Percentiles rank a stretch among this genome's conserved stretches.
Evolutionary conservation across 148 eudicot species (phyloP).

Genomic region (Chenopodium berlandieri): DNA sequence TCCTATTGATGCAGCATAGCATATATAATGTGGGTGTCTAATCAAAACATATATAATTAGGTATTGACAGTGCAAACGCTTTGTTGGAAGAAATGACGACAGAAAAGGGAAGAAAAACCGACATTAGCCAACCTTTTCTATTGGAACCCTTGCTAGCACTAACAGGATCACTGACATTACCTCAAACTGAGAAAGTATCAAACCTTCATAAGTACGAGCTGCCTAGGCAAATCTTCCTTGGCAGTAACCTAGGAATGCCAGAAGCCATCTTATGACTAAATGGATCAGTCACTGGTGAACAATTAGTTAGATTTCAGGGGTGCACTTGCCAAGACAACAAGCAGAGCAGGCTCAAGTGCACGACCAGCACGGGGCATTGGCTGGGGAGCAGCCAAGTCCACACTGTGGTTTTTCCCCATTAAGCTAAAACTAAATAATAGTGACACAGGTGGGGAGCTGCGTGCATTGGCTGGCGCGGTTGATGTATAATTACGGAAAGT

Average conservation of each 20-base stretch:
- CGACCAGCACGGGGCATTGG: neutral
- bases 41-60: conserved; percentile 32
- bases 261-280: conserved; percentile 78
- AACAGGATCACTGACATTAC: conserved; percentile 40
- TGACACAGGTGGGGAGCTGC: neutral
- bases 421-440: neutral
- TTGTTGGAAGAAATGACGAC: conserved; percentile 60
- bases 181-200: conserved; percentile 47
- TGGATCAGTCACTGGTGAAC: conserved; percentile 22
- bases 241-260: conserved; percentile 54
- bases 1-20: neutral
- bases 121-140: conserved; percentile 34
- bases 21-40: neutral
- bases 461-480: neutral
- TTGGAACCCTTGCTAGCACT: conserved; percentile 59
- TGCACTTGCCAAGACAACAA: neutral
- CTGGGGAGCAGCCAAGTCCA: neutral
- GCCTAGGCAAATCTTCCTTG: conserved; percentile 56
- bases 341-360: conserved; percentile 2
- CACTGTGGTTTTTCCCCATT: neutral
- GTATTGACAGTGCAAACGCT: conserved; percentile 64
- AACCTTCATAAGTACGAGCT: conserved; percentile 54
- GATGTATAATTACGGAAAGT: neutral
- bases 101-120: conserved; percentile 32
- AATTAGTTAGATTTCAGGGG: conserved; percentile 3